A percentile compares a stretch with the other conserved stretches of the same genome.
Conservation (phyloP, 2,329 filamentous ascomycete genomes). For the Bipolaris bicolor region DNA sequence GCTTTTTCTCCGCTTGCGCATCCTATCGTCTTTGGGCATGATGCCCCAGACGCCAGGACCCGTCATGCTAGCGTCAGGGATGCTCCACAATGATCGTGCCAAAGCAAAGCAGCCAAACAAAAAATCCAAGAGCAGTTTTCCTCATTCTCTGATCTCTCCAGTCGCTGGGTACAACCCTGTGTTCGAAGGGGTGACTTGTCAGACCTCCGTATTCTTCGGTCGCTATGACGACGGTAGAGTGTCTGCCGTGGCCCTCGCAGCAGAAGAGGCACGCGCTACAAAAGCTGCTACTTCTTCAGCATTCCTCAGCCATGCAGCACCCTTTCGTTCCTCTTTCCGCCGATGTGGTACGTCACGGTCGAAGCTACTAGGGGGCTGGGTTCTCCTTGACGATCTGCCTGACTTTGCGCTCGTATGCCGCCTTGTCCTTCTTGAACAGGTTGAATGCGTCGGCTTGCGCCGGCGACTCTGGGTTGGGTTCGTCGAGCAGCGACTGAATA, state of each 20-base stretch:
- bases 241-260: background rate
- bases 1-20: slow-evolving; percentile 1
- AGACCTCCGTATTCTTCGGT: background rate
- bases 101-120: slow-evolving; percentile 1
- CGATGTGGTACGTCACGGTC: background rate
- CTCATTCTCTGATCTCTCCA: background rate
- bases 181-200: background rate
- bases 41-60: slow-evolving; percentile 10
- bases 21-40: background rate
- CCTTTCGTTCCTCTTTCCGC: background rate
- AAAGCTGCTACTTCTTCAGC: background rate
- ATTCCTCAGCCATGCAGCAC: background rate
- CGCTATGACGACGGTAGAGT: background rate
- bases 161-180: background rate
- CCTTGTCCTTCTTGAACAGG: slow-evolving; percentile 87
- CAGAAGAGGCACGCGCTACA: background rate
- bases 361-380: slow-evolving; percentile 66
- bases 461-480: slow-evolving; percentile 95
- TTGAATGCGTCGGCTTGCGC: slow-evolving; percentile 98
- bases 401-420: slow-evolving; percentile 87
- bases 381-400: slow-evolving; percentile 88
- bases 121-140: background rate
- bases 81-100: background rate
- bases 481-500: slow-evolving; percentile 93
- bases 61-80: background rate